phyloP scores from a whole-genome alignment of 192 early-diverging fungal genomes.

The Dissophora ornata region DNA sequence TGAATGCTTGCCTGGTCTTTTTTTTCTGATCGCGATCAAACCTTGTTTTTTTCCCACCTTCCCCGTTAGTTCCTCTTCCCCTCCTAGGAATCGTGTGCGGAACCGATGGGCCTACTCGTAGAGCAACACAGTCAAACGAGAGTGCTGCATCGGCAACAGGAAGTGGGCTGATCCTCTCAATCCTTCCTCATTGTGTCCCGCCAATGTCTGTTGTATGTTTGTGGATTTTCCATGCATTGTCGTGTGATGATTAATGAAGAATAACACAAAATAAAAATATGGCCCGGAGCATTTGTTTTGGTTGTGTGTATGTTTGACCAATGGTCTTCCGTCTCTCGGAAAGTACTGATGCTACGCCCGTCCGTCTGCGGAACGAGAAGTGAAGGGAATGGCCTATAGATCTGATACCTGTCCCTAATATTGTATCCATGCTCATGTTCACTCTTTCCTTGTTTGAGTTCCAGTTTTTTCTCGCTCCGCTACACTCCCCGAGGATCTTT shows the following conservation, averaged over 20 bases:
- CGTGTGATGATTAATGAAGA: conserved; percentile 6
- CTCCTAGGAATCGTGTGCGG: no score
- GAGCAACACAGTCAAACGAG: no score
- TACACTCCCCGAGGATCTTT: neutral
- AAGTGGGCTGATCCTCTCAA: no score
- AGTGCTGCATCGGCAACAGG: no score
- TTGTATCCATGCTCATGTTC: conserved; percentile 31
- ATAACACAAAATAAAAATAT: neutral
- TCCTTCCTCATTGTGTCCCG: no score
- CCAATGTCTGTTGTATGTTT: no score
- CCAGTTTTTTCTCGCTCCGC: neutral
- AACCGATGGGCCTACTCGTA: no score
- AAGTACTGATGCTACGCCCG: no score
- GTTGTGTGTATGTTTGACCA: neutral
- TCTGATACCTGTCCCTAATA: neutral
- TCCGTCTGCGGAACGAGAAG: no score
- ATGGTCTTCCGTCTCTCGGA: neutral
- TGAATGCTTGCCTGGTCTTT: no score
- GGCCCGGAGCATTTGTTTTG: neutral
- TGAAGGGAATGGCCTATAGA: no score
- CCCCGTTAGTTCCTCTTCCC: neutral
- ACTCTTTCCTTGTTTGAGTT: conserved; percentile 13
- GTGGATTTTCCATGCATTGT: no score
- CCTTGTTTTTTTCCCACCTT: conserved; percentile 37
- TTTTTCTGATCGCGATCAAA: conserved; percentile 39